Evolutionary conservation across 2,329 filamentous ascomycete genomes (phyloP), one percentile per base, ranked within the genome.

Genomic region (Teratosphaeria viscida): DNA sequence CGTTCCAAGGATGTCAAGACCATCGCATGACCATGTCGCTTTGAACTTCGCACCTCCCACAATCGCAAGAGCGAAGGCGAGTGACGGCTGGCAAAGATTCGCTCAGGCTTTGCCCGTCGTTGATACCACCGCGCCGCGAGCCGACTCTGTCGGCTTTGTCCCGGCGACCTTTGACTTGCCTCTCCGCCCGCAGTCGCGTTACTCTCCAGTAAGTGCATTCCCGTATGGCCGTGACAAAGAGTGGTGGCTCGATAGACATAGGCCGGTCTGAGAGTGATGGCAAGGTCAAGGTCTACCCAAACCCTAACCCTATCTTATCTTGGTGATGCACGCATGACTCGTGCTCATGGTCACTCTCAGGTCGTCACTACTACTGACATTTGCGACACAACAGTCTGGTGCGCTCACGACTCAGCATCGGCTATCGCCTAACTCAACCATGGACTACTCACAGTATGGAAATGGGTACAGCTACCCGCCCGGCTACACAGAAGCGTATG

Each of bases 401-500:
- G 23, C 2, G 23, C 23, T 23, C 23, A 23, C 23, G 23, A 23
- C 23, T 23, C 16, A 43, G 12, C 37, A 43, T n/a, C 11, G 14
- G 2, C 37, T 16, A 43, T 1, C 37, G 16, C 37, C 10, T 1
- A 1, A 14, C 2, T 14, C 37, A 39, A 26, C 8, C 10, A 62
- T 62, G 61, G 59, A 61, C 57, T 61, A 60, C 59, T 61, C 59
- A 29, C 59, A 62, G 52, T 59, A 59, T 43, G 47, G 52, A 10
- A 27, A 57, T 56, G 59, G 59, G 56, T 64, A 67, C 57, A 53
- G 37, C 60, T 66, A 67, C 62, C 62, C 62, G 49, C 59, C 59
- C n/a, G 61, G 60, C 37, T 62, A 62, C 52, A 52, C 63, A 54
- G 72, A 79, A 62, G 73, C 72, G 64, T 78, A 81, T 71, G 80